A percentile compares a stretch with the other conserved stretches of the same genome.
phyloP scores from a whole-genome alignment of 2,329 filamentous ascomycete species.

The Ophiognomonia clavigignenti-juglandacearum region DNA sequence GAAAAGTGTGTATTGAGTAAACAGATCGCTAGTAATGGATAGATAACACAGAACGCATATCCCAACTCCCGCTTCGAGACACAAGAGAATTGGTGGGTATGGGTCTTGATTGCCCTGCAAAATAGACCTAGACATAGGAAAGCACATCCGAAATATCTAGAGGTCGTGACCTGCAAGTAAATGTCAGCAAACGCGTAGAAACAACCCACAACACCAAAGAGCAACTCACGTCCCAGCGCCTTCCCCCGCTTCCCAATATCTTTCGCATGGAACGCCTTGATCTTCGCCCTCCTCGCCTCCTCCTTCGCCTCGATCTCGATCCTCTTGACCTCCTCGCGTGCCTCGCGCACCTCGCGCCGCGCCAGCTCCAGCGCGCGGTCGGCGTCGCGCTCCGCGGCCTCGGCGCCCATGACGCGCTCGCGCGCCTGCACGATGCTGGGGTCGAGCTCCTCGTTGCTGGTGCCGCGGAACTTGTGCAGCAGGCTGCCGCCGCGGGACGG shows the following conservation, averaged over 20 bases:
- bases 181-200: neutral
- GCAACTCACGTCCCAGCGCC: conserved; percentile 61
- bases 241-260: conserved; percentile 65
- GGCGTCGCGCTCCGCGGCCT: conserved; percentile 59
- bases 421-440: conserved; percentile 57
- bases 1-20: neutral
- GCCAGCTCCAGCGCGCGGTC: conserved; percentile 59
- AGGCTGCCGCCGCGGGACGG: conserved; percentile 31
- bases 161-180: conserved; percentile 5
- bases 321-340: conserved; percentile 56
- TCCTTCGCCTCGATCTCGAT: conserved; percentile 63
- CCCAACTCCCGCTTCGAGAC: neutral
- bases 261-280: conserved; percentile 62
- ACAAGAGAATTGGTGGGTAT: neutral
- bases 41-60: no score
- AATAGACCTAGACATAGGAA: neutral
- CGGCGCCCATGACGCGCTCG: conserved; percentile 57
- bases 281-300: conserved; percentile 59
- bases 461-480: conserved; percentile 41
- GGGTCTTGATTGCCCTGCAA: no score
- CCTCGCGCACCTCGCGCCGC: conserved; percentile 51
- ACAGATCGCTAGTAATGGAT: neutral
- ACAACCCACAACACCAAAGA: neutral
- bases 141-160: neutral
- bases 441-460: conserved; percentile 45